Evolutionary conservation across 768 basidiomycete species (phyloP), one percentile per base, ranked within the genome.

Genomic region (Leccinum incarnatum): DNA sequence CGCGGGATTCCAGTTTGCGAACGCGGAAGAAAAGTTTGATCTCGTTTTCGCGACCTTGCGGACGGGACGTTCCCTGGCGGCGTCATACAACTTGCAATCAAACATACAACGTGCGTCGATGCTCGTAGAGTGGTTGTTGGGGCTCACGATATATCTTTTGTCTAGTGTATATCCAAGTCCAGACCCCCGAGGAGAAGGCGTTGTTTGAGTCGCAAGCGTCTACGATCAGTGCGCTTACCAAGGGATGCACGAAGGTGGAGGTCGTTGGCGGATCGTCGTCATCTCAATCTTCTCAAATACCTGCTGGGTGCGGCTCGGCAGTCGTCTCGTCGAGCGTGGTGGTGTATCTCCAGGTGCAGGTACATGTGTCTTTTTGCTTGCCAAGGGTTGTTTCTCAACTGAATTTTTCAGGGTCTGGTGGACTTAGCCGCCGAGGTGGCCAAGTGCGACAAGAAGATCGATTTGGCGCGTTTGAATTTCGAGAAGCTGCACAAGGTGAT

Each of bases 391-490:
- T 40, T 37, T 29, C 51, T 57, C 10, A 49, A 42, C 40, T 50
- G 29, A 17, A 49, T 11, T 52, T 15, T 64, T 19, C n/a, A 97
- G 94, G 94, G 95, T 25, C 85, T 95, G 45, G 87, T 99, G 17
- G 89, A 98, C 74, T 76, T 96, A 6, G 87, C 93, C 49, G 84
- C 83, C 2, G 96, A 98, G 74, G 89, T 97, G 48, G 78, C 82
- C 42, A 98, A 95, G 74, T 87, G 88, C 60, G 85, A 93, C 69
- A 98, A 97, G 83, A 97, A 95, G 75, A 81, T 91, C 2, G 83
- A 88, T 40, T 76, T 94, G 10, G 86, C 84, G 2, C 78, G 80
- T 54, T 62, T 90, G 53, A 88, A 84, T 63, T 75, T 90, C 46
- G 84, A 87, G 55, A 98, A 97, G 78, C 76, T 96, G 37, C 64